Evolutionary conservation across 768 basidiomycete species (phyloP).

Genomic region (Boletus insuetus): DNA sequence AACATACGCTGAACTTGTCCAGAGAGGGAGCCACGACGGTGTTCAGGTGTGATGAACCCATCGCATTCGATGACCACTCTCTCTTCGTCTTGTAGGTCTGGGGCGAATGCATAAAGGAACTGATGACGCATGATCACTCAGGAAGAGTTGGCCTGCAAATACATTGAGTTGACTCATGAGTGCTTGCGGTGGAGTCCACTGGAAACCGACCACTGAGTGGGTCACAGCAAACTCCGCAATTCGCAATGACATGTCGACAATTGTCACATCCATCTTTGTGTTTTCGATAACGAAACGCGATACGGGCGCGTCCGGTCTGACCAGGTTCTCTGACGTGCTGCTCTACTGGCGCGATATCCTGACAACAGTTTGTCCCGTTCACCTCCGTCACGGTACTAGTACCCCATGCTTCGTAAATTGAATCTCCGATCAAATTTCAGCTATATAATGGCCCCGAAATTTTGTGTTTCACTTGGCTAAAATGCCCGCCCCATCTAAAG

Average conservation of each 20-base stretch:
- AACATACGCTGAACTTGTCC: not conserved
- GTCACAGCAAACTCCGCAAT: too few relatives aligned
- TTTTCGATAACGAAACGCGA: too few relatives aligned
- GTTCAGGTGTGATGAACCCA: constrained; percentile 18
- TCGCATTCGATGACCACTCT: not conserved
- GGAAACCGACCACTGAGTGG: too few relatives aligned
- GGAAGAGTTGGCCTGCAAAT: too few relatives aligned
- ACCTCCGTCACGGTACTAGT: not conserved
- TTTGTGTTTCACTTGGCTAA: constrained; percentile 26
- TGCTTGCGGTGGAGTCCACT: too few relatives aligned
- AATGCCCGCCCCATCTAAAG: constrained; percentile 32
- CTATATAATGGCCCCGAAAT: not conserved
- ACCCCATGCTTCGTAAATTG: not conserved
- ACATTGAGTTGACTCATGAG: too few relatives aligned
- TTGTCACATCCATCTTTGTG: too few relatives aligned
- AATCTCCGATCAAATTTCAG: constrained; percentile 11
- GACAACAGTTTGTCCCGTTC: too few relatives aligned
- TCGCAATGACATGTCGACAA: too few relatives aligned
- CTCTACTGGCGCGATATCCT: too few relatives aligned
- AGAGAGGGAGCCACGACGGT: not conserved
- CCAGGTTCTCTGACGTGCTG: too few relatives aligned
- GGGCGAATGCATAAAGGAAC: constrained; percentile 37
- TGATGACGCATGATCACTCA: not conserved
- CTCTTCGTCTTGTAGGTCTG: not conserved
- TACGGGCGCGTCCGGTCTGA: too few relatives aligned